Base-by-base conservation (phyloP, 306 rosid genomes). In the Vicia sativa region DNA sequence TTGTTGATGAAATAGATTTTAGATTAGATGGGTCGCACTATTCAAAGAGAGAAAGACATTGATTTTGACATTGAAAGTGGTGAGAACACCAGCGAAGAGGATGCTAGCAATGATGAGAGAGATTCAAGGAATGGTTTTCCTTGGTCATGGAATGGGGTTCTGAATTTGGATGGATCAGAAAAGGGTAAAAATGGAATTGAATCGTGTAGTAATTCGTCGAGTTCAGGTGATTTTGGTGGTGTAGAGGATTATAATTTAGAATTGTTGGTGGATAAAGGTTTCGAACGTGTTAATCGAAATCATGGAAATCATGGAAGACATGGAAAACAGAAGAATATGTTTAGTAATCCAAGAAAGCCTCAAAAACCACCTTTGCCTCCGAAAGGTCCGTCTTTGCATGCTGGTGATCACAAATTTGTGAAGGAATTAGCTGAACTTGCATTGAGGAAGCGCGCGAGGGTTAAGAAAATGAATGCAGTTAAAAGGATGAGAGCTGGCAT, bases 301-400 rank as follows among this genome's bases (percentile, higher is more conserved):
- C 35, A 41, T 28, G 52, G 7, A 25, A 1, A 25, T 8, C 35
- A 14, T 63, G 70, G 64, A 19, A 74, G 45, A 5, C 37, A 37
- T 29, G 53, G 8, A 26, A 86, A 70, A 42, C 74, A 72, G 58
- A 80, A 66, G 66, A 60, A 5, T 39, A 85, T 52, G 66, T 75
- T 62, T 37, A 48, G 26, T 2, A 75, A 72, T 73, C 72, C 84
- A 13, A 81, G 73, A 69, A 90, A 82, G 87, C 77, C 90, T 72
- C 56, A 79, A 56, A 89, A 78, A 65, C 95, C 95, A 8, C 96
- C 95, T 9, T 72, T 85, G 56, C 95, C 96, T 68, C 95, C 95
- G 1, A 80, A 58, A 55, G 95, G 88, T 45, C 91, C 96, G 14
- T 80, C 76, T 18, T 52, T 90, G 55, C 87, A 85, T 80, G 88